These are phyloP conservation scores for Aspergillus baeticus DNA, from an alignment of 495 filamentous ascomycete genomes.

Conservation along the genomic window DNA sequence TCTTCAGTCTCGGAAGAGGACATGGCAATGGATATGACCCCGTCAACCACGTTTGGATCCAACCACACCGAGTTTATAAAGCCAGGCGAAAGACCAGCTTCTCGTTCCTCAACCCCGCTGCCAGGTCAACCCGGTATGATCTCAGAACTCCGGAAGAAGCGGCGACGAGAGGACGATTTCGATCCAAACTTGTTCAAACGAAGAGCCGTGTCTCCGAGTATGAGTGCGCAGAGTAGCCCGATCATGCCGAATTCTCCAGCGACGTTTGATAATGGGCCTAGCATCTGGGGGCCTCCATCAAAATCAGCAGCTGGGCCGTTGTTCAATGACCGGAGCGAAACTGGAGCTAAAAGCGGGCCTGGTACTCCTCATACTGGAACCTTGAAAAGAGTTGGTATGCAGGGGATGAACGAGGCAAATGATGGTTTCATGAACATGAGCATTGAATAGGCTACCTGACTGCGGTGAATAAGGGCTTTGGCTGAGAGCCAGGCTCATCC, in stretches of 20 bases:
- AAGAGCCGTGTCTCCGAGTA: constrained; percentile 86
- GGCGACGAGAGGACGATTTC: constrained; percentile 86
- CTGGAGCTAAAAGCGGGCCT: constrained; percentile 28
- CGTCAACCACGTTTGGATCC: constrained; percentile 46
- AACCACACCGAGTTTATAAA: constrained; percentile 29
- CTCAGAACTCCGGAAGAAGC: constrained; percentile 73
- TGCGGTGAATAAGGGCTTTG: background rate
- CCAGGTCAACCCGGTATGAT: constrained; percentile 43
- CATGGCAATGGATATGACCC: constrained; percentile 71
- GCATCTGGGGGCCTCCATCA: constrained; percentile 66
- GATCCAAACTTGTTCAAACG: constrained; percentile 89
- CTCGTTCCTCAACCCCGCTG: constrained; percentile 52
- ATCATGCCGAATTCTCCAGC: constrained; percentile 77
- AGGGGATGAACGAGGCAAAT: constrained; percentile 94
- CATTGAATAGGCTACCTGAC: constrained; percentile 58
- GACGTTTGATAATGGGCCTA: constrained; percentile 63
- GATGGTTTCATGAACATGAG: constrained; percentile 98
- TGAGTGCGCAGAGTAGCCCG: constrained; percentile 87
- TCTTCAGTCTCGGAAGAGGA: constrained; percentile 72
- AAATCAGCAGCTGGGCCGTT: constrained; percentile 54
- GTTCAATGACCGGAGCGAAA: constrained; percentile 52
- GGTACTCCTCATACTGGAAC: constrained; percentile 36
- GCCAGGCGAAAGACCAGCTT: constrained; percentile 32
- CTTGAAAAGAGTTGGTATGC: constrained; percentile 76
- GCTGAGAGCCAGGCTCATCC: constrained; percentile 14